Percentiles rank a stretch among this genome's conserved stretches.
Conservation (phyloP, 768 basidiomycete genomes). For the Mycena latifolia region DNA sequence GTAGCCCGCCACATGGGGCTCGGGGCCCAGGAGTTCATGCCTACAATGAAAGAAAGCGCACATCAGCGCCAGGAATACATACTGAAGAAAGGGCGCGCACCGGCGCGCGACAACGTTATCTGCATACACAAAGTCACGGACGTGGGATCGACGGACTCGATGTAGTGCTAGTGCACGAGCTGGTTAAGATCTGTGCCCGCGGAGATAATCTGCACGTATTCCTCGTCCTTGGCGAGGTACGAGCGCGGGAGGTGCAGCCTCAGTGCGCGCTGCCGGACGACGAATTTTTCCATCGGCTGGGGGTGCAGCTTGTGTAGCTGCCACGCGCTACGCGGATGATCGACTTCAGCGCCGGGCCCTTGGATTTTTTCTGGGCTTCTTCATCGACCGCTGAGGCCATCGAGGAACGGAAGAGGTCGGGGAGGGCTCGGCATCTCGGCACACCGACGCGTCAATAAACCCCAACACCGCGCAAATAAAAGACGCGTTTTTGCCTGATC, state of each 20-base stretch:
- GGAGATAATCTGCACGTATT: slow-evolving; percentile 47
- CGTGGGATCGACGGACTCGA: slow-evolving; percentile 38
- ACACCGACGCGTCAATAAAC: no score
- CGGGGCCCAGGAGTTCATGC: slow-evolving; percentile 59
- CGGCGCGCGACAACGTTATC: slow-evolving; percentile 47
- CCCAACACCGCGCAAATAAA: no score
- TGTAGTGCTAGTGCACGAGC: slow-evolving; percentile 46
- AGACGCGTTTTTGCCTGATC: no score
- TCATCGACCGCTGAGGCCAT: no score
- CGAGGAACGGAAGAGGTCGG: no score
- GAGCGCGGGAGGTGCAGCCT: slow-evolving; percentile 55
- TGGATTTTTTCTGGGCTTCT: slow-evolving; percentile 31
- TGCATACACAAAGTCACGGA: slow-evolving; percentile 49
- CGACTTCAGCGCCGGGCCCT: slow-evolving; percentile 44
- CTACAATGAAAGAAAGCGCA: slow-evolving; percentile 36
- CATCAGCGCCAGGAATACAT: neutral
- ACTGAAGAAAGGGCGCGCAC: slow-evolving; percentile 37
- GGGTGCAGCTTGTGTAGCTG: slow-evolving; percentile 51
- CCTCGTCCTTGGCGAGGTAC: slow-evolving; percentile 50
- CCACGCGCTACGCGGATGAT: slow-evolving; percentile 50
- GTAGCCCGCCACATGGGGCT: slow-evolving; percentile 59
- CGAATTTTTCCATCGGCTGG: slow-evolving; percentile 53
- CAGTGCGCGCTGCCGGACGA: slow-evolving; percentile 44
- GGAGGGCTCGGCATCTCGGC: no score
- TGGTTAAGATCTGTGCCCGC: slow-evolving; percentile 54